These are phyloP conservation scores for Penicillium nucicola DNA, from an alignment of 495 filamentous ascomycete genomes.

Conservation along the genomic window DNA sequence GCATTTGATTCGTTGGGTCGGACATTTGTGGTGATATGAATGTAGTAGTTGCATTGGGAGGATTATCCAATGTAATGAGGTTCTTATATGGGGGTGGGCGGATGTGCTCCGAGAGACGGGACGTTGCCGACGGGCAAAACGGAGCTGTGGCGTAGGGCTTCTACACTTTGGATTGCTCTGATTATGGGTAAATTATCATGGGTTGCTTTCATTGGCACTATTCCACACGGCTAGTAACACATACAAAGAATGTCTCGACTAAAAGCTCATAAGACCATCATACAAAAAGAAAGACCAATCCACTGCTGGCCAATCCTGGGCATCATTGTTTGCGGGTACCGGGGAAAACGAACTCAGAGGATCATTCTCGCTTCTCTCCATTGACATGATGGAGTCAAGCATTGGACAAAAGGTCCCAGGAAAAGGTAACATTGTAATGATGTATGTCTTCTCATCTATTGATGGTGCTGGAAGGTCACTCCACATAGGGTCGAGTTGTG, in stretches of 20 bases:
- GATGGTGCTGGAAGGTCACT: no score
- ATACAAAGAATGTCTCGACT: no score
- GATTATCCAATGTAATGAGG: no score
- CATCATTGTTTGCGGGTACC: neutral
- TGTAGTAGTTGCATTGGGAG: slow-evolving; percentile 1
- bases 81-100: neutral
- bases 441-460: neutral
- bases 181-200: no score
- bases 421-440: slow-evolving; percentile 1
- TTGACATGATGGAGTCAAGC: neutral
- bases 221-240: no score
- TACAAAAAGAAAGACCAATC: slow-evolving; percentile 10
- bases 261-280: neutral
- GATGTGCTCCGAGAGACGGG: no score
- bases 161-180: no score
- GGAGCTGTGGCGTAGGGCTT: no score
- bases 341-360: neutral
- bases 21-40: slow-evolving; percentile 10
- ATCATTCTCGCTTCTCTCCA: neutral
- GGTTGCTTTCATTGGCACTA: no score
- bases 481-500: neutral
- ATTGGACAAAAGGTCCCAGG: slow-evolving; percentile 7
- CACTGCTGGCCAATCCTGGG: slow-evolving; percentile 2
- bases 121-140: no score
- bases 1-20: slow-evolving; percentile 14